Base-by-base conservation (phyloP, 2,329 filamentous ascomycete genomes). In the Fonsecaea monophora region DNA sequence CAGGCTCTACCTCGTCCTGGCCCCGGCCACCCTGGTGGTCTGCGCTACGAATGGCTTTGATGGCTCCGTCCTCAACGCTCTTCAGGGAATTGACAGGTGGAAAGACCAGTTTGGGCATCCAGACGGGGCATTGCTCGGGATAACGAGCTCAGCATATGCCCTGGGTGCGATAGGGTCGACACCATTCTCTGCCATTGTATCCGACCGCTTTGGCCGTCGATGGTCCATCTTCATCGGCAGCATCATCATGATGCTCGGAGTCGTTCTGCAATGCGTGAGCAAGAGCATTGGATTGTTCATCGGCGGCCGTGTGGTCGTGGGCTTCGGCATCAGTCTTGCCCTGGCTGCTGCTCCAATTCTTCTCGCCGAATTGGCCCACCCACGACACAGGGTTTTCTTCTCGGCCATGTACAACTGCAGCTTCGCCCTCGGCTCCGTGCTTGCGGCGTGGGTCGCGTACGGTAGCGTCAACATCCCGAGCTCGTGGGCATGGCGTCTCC, bases 281-380 rank as follows among this genome's bases (percentile, higher is more conserved):
- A 68, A 65, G 34, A 75, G 73, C 60, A 67, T 73, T 48, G 69
- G 65, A 3, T 71, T 87, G 81, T 88, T 86, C 71, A 82, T 87
- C 72, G 84, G 80, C 15, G 87, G 86, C 48, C 83, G 87, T 50
- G 86, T 88, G 71, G 77, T 89, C 55, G 82, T 89, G 34, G 89
- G 89, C 66, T 90, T 91, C 72, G 89, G 89, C 59, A 77, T 77
- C 57, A 78, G 78, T 60, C 77, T 83, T 67, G 77, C 80, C 7
- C 73, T 76, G 18, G 74, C 75, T n/a, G 74, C 78, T 9, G 75
- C 77, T 8, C 77, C 76, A 18, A 67, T 78, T 4, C 72, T 81
- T 35, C 77, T 82, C 53, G 76, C 79, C 7, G 82, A 84, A 72
- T 72, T 84, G 55, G 78, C 77, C 7, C 80, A 84, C 69, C 82